Evolutionary conservation across 2,329 filamentous ascomycete genomes (phyloP), one percentile per base, ranked within the genome.

Genomic region (Neoascochyta sp.): DNA sequence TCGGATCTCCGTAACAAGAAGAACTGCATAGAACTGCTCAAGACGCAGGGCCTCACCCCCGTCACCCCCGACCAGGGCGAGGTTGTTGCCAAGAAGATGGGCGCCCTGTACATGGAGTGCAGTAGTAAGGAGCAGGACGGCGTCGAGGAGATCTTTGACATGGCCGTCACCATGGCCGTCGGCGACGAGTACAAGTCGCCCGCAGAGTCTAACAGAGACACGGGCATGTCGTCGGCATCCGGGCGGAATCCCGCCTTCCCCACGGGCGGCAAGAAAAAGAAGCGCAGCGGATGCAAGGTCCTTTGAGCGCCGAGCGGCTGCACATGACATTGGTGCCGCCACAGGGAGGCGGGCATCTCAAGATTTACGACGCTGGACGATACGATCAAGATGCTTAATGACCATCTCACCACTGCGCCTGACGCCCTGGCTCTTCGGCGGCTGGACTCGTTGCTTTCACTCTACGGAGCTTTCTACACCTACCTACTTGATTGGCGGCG

Each of bases 11-110:
- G 92, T 54, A 79, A 83, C 69, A 96, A 96, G 74, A 83, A 86
- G 66, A 90, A 88, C 29, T 96, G 92, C 68, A 95, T 96, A 66
- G 92, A 98, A 62, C 88, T 98, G 63, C 86, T 98, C 67, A 95
- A 94, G 70, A 95, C 90, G 10, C 92, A 98, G 65, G 92, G 92
- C 26, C 76, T 98, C 37, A 96, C 90, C 2, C 92, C 92, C 4
- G 90, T 98, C 27, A 95, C 89, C 1, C 80, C 81, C 28, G 86
- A 94, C 52, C 90, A 98, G 66, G 92, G 90, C 43, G 77, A 83
- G 59, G 76, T 79, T 7, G 89, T 98, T 15, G 89, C 92, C 33
- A 78, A 82, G 57, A 92, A 90, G 69, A 98, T 98, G 92, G 81
- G 81, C 43, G 92, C 92, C 9, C 76, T 81, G 57, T 98, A 98